Evolutionary conservation across 108 stramenopile genomes (phyloP), one percentile per base, ranked within the genome.

Genomic region (Skeletonema costatum): DNA sequence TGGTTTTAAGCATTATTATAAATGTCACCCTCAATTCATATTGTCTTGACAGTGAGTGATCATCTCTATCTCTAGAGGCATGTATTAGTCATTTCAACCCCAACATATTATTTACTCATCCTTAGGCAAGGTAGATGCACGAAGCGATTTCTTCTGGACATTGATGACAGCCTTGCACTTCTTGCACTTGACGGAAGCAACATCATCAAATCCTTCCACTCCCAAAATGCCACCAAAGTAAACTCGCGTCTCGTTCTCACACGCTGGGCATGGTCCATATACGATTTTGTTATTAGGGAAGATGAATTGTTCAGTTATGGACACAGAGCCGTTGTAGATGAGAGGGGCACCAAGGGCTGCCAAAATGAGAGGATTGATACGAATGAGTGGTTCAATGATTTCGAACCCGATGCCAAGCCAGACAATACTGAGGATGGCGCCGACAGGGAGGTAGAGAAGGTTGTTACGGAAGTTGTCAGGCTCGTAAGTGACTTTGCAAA

Each of bases 171-270:
- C 85, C 69, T 93, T 96, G 90, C 97, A 98, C 51, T 93, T 91
- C 10, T 78, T 69, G 82, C 97, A 98, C 73, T 94, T 97, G 29
- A 90, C 76, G 7, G 81, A 73, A 4, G 92, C 90, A 25, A 86
- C 83, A 73, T 92, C 95, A 29, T 59, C 68, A 78, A 88, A 92
- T 61, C 95, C 97, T 75, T 98, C 89, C 2, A 96, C 94, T 61
- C 95, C 95, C 46, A 98, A 78, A 71, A 98, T 95, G 68, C 93
- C 85, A 36, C 98, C 98, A 78, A 98, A 98, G 88, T 93, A 98
- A 38, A 98, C 81, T 53, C 93, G 74, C 72, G 94, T 95, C 56
- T 90, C 85, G 2, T 66, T 80, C 56, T 90, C 92, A 81, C 98
- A 98, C 16, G 80, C 80, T 30, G 98, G 98, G 83, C 98, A 98